These are phyloP conservation scores for Cystobasidium slooffiae DNA, from an alignment of 1,284 basidiomycete species.

Conservation along the genomic window DNA sequence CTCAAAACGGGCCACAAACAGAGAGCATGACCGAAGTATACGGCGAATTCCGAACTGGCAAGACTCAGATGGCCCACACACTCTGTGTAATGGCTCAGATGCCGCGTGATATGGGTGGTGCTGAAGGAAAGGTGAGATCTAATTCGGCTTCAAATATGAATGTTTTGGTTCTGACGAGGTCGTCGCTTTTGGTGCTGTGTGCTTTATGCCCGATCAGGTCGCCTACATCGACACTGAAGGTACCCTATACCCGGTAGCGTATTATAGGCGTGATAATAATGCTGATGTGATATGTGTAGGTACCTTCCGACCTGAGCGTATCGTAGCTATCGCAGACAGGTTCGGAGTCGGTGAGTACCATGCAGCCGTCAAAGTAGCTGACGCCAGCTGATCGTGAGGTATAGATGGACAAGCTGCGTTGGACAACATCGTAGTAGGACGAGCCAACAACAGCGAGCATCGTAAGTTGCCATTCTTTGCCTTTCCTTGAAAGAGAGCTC, in stretches of 20 bases:
- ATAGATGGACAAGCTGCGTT: conserved; percentile 69
- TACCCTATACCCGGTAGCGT: conserved; percentile 59
- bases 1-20: conserved; percentile 61
- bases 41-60: conserved; percentile 68
- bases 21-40: conserved; percentile 80
- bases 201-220: conserved; percentile 58
- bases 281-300: neutral
- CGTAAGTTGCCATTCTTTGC: conserved; percentile 59
- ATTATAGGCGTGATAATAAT: neutral
- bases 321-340: conserved; percentile 82
- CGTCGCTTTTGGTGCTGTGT: neutral
- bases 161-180: neutral
- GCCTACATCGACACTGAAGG: conserved; percentile 93
- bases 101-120: conserved; percentile 85
- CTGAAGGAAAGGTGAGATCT: conserved; percentile 72
- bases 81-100: conserved; percentile 84
- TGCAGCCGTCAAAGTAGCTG: neutral
- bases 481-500: neutral
- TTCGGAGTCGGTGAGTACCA: conserved; percentile 70
- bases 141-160: neutral
- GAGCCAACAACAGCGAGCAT: conserved; percentile 85
- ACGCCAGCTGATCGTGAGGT: neutral
- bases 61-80: conserved; percentile 90
- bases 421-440: conserved; percentile 78
- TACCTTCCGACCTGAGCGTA: conserved; percentile 82